phyloP scores from a whole-genome alignment of 495 filamentous ascomycete species.

The Chaetomidium leptoderma region DNA sequence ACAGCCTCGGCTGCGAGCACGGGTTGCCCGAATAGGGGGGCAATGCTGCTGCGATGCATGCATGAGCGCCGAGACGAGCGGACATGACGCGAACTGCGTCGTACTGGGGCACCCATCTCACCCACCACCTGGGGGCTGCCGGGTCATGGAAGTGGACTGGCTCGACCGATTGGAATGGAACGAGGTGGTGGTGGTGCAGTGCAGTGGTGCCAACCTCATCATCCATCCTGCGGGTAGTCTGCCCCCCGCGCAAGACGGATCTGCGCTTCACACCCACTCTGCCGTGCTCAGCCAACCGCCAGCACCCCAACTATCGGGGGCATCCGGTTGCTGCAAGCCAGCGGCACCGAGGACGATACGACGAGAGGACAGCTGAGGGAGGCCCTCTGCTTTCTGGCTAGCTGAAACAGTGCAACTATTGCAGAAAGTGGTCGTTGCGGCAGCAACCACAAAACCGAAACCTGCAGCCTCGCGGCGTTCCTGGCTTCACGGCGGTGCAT shows the following conservation, averaged over 20 bases:
- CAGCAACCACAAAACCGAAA: not conserved
- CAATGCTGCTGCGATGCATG: too few species aligned
- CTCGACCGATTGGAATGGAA: not conserved
- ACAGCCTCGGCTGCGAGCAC: not conserved
- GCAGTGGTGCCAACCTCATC: not conserved
- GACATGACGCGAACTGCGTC: too few species aligned
- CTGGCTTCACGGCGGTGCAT: not conserved
- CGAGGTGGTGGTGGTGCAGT: too few species aligned
- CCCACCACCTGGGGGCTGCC: not conserved
- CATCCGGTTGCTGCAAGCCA: not conserved
- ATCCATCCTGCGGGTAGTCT: not conserved
- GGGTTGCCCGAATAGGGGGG: slow-evolving; percentile 9
- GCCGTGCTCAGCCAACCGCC: not conserved
- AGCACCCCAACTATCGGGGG: not conserved
- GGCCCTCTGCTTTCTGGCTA: not conserved
- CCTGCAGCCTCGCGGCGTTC: not conserved
- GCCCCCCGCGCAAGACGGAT: not conserved
- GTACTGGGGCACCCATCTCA: too few species aligned
- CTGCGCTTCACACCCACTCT: not conserved
- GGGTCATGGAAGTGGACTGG: not conserved
- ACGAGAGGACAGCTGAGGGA: not conserved
- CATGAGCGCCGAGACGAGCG: too few species aligned
- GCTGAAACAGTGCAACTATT: not conserved
- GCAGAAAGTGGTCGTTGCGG: not conserved
- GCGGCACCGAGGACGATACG: not conserved